Conservation (phyloP, 768 basidiomycete genomes). For the Pleurotus giganteus region DNA sequence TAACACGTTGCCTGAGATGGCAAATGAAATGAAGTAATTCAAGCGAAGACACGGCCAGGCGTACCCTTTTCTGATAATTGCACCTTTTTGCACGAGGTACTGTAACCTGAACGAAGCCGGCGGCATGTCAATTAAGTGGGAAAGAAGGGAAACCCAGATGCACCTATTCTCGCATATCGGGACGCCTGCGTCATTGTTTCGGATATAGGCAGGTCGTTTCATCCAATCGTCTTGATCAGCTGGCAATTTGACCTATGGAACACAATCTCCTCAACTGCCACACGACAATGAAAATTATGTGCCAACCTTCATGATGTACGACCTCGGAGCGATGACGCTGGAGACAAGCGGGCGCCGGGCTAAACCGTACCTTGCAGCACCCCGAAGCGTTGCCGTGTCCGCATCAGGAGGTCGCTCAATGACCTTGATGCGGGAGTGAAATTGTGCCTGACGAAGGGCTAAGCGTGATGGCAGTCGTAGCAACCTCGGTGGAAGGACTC, state of each 20-base stretch:
- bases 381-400: slow-evolving; percentile 85
- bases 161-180: slow-evolving; percentile 85
- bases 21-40: slow-evolving; percentile 13
- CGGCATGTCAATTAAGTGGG: slow-evolving; percentile 20
- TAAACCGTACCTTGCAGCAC: slow-evolving; percentile 86
- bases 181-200: slow-evolving; percentile 70
- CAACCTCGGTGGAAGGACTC: slow-evolving; percentile 19
- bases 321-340: slow-evolving; percentile 76
- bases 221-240: slow-evolving; percentile 83
- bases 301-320: slow-evolving; percentile 83
- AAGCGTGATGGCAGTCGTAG: background rate
- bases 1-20: slow-evolving; percentile 65
- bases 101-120: slow-evolving; percentile 58
- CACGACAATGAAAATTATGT: background rate
- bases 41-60: slow-evolving; percentile 19
- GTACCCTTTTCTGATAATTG: slow-evolving; percentile 83
- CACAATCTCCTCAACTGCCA: background rate
- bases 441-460: slow-evolving; percentile 51
- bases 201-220: slow-evolving; percentile 85
- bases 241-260: slow-evolving; percentile 74
- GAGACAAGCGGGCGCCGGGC: slow-evolving; percentile 76
- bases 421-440: slow-evolving; percentile 62
- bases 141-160: slow-evolving; percentile 20
- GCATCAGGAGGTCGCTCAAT: slow-evolving; percentile 84
- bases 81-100: slow-evolving; percentile 85